Evolutionary conservation across 441 rosid genomes (phyloP).

Genomic region (Adansonia rubrostipa): DNA sequence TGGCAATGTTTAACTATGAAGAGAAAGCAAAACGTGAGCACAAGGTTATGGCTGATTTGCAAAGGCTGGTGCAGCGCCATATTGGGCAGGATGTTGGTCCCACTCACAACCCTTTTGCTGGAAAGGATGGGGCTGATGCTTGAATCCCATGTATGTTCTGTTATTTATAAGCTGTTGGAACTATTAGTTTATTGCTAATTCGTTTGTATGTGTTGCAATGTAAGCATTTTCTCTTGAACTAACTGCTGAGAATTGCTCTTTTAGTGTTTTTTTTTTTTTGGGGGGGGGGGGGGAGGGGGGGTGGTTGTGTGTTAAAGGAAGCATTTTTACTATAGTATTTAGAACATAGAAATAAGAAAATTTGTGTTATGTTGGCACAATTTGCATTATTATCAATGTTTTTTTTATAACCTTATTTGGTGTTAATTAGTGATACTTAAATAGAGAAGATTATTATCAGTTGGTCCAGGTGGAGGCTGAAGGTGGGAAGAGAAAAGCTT

Average conservation of each 20-base stretch:
- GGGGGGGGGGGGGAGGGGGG: no score
- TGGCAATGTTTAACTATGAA: conserved; percentile 96
- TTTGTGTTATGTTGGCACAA: background rate
- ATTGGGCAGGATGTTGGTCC: conserved; percentile 94
- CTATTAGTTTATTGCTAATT: background rate
- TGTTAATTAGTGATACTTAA: background rate
- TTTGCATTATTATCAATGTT: background rate
- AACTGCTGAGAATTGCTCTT: background rate
- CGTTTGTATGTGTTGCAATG: background rate
- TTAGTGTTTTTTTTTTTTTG: background rate
- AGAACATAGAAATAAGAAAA: background rate
- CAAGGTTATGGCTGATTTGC: conserved; percentile 95
- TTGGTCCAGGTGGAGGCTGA: background rate
- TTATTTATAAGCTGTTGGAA: background rate
- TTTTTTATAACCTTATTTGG: background rate
- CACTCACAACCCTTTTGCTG: conserved; percentile 82
- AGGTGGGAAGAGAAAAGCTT: background rate
- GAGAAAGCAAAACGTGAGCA: conserved; percentile 95
- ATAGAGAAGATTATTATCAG: background rate
- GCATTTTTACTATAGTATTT: background rate
- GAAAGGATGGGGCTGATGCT: conserved; percentile 74
- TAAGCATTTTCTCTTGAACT: background rate
- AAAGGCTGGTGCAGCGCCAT: conserved; percentile 88
- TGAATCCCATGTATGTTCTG: conserved; percentile 44
- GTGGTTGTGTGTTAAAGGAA: background rate